Percentiles rank a stretch among this genome's conserved stretches.
Evolutionary conservation across 1,284 basidiomycete species (phyloP).

Genomic region (Fomitiporia mediterranea): DNA sequence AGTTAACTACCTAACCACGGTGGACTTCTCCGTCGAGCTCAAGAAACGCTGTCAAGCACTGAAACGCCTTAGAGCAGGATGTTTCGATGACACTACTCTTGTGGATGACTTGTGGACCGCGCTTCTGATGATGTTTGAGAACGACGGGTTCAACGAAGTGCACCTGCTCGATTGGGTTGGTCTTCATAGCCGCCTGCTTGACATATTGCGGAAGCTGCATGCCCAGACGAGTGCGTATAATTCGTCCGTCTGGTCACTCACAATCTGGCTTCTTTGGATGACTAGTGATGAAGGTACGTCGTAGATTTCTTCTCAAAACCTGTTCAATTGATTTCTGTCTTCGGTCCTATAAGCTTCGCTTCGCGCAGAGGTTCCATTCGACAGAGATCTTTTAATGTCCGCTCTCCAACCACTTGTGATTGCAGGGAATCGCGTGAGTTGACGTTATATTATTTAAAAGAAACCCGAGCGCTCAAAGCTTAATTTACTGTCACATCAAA

Average conservation of each 20-base stretch:
- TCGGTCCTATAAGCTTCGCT: slow-evolving; percentile 3
- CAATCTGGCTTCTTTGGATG: slow-evolving; percentile 8
- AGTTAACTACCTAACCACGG: neutral
- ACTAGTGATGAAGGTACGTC: slow-evolving; percentile 2
- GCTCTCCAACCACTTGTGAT: slow-evolving; percentile 11
- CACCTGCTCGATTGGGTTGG: slow-evolving; percentile 37
- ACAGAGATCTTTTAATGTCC: slow-evolving; percentile 1
- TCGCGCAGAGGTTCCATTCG: neutral
- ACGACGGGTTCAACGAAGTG: slow-evolving; percentile 5
- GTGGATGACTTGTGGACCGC: slow-evolving; percentile 9
- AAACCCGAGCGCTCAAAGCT: too few species aligned
- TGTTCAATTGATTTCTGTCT: too few species aligned
- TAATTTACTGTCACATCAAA: neutral
- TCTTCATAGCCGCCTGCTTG: slow-evolving; percentile 28
- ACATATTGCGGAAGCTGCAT: slow-evolving; percentile 19
- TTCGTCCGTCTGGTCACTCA: neutral
- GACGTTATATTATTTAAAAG: neutral
- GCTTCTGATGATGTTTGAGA: slow-evolving; percentile 15
- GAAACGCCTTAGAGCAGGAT: slow-evolving; percentile 1
- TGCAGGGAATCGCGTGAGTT: slow-evolving; percentile 4
- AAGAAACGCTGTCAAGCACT: slow-evolving; percentile 2
- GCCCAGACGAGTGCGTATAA: slow-evolving; percentile 31
- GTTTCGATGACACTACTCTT: neutral
- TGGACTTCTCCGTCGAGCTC: slow-evolving; percentile 1
- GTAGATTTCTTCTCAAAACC: neutral